Evolutionary conservation across 306 rosid genomes (phyloP), one percentile per base, ranked within the genome.

Genomic region (Astragalus glycyphyllos): DNA sequence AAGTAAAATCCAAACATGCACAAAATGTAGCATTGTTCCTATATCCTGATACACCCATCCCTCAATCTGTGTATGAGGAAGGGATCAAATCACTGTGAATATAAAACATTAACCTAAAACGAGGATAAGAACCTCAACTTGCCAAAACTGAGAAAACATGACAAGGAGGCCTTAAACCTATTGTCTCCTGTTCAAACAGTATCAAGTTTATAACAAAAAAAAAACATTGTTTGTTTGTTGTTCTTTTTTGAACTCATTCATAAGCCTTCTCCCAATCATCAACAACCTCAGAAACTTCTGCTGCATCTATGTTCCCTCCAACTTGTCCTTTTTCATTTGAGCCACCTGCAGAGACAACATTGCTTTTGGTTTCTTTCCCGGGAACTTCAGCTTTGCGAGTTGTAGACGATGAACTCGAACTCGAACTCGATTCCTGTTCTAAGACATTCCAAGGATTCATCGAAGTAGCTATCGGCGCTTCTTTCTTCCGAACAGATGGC

Each of bases 201-300:
- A 64, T 71, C 23, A 66, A 73, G 41, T 15, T 40, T 37, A 14
- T 53, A 59, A 16, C 38, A 17, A 42, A 34, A 11, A 13, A 10
- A 47, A 29, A 5, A 6, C 12, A 6, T 16, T 8, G 38, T 26
- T 81, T 53, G 51, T 51, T 57, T 14, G 26, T 51, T 44, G 38
- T 53, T 42, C 37, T 63, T 5, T 13, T 12, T 14, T 31, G 8
- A 7, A 7, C 47, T 79, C 71, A 84, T 58, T 88, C 93, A 74
- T 69, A 90, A 71, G 97, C 96, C 77, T 90, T 79, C 88, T 92
- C 98, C 98, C 97, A 92, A 77, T 88, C 97, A 71, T 92, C 97
- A 11, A 79, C 93, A 72, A 80, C 96, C 80, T 90, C 97, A 73
- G 88, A 81, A 60, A 3, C 79, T 38, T 89, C 89, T 32, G 75